Conservation (phyloP, 1,284 basidiomycete genomes). For the Puccinia sorghi region DNA sequence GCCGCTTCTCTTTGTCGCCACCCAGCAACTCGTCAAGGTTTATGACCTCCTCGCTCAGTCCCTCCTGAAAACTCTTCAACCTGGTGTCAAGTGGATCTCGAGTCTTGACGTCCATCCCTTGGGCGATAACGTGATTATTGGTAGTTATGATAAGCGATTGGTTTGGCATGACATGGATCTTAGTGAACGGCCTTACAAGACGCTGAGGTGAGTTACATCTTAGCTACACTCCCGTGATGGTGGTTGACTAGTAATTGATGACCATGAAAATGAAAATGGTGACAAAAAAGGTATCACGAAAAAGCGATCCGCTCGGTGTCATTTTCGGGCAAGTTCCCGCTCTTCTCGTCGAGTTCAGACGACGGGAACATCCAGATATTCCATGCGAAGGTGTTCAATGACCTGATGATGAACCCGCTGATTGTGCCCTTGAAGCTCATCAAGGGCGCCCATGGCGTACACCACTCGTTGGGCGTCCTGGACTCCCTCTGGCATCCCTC, state of each 20-base stretch:
- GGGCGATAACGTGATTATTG: constrained; percentile 93
- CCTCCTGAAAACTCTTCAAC: constrained; percentile 84
- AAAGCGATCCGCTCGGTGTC: constrained; percentile 86
- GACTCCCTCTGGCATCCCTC: constrained; percentile 80
- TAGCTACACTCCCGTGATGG: background rate
- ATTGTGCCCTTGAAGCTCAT: constrained; percentile 97
- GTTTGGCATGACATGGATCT: constrained; percentile 99
- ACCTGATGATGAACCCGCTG: constrained; percentile 90
- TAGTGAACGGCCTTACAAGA: constrained; percentile 92
- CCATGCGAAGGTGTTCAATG: constrained; percentile 89
- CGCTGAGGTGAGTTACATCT: constrained; percentile 68
- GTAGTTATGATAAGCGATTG: constrained; percentile 93
- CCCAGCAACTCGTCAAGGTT: constrained; percentile 91
- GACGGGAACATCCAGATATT: constrained; percentile 97
- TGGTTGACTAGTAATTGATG: no score
- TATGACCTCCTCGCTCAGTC: constrained; percentile 95
- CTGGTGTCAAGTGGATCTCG: constrained; percentile 95
- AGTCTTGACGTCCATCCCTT: constrained; percentile 93
- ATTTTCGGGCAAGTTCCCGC: constrained; percentile 90
- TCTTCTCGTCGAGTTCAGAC: constrained; percentile 93
- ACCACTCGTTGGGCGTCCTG: constrained; percentile 84
- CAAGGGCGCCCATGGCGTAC: constrained; percentile 74
- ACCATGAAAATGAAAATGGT: no score
- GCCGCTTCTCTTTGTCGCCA: constrained; percentile 97
- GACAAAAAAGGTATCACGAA: constrained; percentile 73